Evolutionary conservation across 352 stramenopile species (phyloP), one percentile per base, ranked within the genome.

Genomic region (Peronospora destructor): DNA sequence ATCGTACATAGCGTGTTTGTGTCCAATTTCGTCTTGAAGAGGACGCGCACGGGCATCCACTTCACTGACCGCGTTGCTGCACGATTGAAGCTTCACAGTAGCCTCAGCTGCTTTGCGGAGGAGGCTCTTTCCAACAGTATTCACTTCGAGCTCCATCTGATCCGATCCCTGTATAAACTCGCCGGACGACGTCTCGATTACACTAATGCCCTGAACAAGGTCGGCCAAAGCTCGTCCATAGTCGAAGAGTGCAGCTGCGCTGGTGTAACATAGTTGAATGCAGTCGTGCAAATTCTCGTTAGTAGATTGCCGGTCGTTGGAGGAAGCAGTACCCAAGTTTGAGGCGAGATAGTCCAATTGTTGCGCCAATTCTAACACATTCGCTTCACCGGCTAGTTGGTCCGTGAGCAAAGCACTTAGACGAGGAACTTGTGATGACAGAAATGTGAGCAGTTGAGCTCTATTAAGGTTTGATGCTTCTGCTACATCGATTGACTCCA

Each of bases 341-440:
- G 66, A 75, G 1, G 58, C 60, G 29, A 74, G 32, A 44, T 74
- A 76, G 38, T 80, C 71, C 60, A 84, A 49, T 48, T 82, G 70
- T 42, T 84, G 70, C 6, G 65, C 63, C 41, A 77, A 40, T 49
- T 82, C 73, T 30, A 77, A 55, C 13, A 73, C 61, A 4, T 47
- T 56, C 11, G 57, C 59, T 56, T 81, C 56, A 21, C 74, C 26
- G 8, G 33, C 25, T 23, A 36, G 28, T 48, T 76, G 66, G 11
- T 82, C 62, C 3, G 44, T 53, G 9, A 74, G 35, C 14, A 82
- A 47, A 17, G 57, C 49, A 47, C 62, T 78, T 4, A 84, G 25
- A 34, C 64, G 41, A 1, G 58, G 54, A 5, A 66, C 42, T 60
- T 80, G 71, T 1, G 66, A 63, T 12, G 68, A 73, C 19, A 84